phyloP scores from a whole-genome alignment of 2,329 filamentous ascomycete genomes.

The Talaromyces rugulosus region DNA sequence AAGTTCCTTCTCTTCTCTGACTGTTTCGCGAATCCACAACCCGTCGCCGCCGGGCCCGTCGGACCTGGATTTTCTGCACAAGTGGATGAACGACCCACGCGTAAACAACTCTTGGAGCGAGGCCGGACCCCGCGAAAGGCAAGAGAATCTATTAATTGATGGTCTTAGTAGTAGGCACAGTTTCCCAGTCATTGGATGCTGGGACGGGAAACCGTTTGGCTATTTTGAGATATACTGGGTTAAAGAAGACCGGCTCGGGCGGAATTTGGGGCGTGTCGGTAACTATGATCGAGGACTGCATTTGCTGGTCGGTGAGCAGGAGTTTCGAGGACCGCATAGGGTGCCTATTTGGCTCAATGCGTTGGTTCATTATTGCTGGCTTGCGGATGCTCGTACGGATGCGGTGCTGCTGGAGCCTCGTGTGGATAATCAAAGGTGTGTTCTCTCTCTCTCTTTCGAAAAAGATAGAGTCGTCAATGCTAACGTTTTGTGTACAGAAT shows the following conservation, averaged over 20 bases:
- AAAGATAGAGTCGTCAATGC: neutral
- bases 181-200: constrained; percentile 88
- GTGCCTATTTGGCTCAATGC: constrained; percentile 79
- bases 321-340: constrained; percentile 73
- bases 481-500: constrained; percentile 47
- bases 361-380: constrained; percentile 79
- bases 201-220: constrained; percentile 92
- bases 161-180: constrained; percentile 67
- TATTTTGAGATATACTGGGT: constrained; percentile 99
- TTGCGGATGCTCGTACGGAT: constrained; percentile 75
- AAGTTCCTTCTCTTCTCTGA: constrained; percentile 26
- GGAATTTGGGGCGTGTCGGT: constrained; percentile 60
- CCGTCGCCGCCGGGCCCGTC: constrained; percentile 33
- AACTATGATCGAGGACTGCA: constrained; percentile 90
- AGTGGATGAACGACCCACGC: constrained; percentile 84
- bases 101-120: constrained; percentile 82
- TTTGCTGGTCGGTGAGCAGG: constrained; percentile 84
- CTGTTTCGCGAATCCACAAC: constrained; percentile 31
- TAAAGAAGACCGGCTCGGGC: constrained; percentile 79
- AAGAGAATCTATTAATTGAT: constrained; percentile 64
- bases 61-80: constrained; percentile 68
- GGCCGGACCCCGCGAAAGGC: constrained; percentile 52
- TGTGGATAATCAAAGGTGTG: constrained; percentile 81
- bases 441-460: neutral
- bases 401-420: constrained; percentile 82